A percentile compares a stretch with the other conserved stretches of the same genome.
These are phyloP conservation scores for Candida albicans DNA, from an alignment of 1,139 yeast species.

Conservation along the genomic window DNA sequence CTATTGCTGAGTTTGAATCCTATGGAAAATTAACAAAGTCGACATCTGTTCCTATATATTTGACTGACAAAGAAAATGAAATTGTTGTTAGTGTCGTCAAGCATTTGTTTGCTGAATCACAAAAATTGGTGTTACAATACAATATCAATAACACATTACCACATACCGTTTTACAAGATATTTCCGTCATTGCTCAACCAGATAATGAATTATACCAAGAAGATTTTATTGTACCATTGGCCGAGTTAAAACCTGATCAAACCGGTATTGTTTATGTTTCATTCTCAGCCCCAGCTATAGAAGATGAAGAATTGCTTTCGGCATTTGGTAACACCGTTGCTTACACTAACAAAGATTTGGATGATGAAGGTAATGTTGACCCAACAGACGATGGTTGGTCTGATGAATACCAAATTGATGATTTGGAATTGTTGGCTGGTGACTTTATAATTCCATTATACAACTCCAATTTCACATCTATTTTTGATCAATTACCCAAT, in stretches of 20 bases:
- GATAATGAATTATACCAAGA: slow-evolving; percentile 62
- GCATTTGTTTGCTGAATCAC: slow-evolving; percentile 66
- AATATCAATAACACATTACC: slow-evolving; percentile 82
- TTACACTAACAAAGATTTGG: slow-evolving; percentile 80
- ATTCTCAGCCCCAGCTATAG: slow-evolving; percentile 54
- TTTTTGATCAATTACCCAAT: slow-evolving; percentile 67
- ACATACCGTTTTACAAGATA: slow-evolving; percentile 74
- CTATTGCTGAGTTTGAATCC: slow-evolving; percentile 65
- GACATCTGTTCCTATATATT: slow-evolving; percentile 56
- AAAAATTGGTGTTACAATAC: slow-evolving; percentile 81
- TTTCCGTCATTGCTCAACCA: slow-evolving; percentile 70
- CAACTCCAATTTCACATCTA: slow-evolving; percentile 71
- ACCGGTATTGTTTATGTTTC: slow-evolving; percentile 81
- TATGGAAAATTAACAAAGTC: slow-evolving; percentile 80
- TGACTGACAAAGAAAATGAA: slow-evolving; percentile 93
- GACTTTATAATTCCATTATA: slow-evolving; percentile 80
- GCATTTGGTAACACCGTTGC: slow-evolving; percentile 69
- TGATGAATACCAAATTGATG: slow-evolving; percentile 91
- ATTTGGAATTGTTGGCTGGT: slow-evolving; percentile 72
- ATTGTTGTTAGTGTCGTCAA: slow-evolving; percentile 83
- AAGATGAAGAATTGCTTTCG: slow-evolving; percentile 47
- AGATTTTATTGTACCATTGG: slow-evolving; percentile 74
- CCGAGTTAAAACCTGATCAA: slow-evolving; percentile 67
- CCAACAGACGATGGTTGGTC: slow-evolving; percentile 83
- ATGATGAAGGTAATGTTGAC: slow-evolving; percentile 67